Percentiles rank a stretch among this genome's conserved stretches.
Evolutionary conservation across 2,329 filamentous ascomycete species (phyloP).

Genomic region (Byssothecium circinans): DNA sequence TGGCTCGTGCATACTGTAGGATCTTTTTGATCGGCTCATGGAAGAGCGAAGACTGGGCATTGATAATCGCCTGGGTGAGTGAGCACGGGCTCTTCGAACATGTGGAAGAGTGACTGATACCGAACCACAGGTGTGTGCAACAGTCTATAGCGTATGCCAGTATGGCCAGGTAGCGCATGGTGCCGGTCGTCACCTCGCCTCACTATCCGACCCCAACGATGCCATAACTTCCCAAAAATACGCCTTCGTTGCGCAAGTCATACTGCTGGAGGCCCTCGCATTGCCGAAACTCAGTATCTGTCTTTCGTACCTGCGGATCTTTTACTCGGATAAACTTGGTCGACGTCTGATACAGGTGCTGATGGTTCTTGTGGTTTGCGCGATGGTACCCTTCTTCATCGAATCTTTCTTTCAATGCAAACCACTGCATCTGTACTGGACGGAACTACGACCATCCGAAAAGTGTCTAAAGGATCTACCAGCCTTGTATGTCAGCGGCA

Average conservation of each 20-base stretch:
- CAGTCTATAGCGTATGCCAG: slow-evolving; percentile 21
- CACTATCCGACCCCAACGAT: slow-evolving; percentile 3
- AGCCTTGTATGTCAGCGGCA: slow-evolving; percentile 17
- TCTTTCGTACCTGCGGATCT: slow-evolving; percentile 24
- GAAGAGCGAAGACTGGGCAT: slow-evolving; percentile 21
- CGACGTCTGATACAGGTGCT: slow-evolving; percentile 19
- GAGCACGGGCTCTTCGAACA: neutral
- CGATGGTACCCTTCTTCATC: slow-evolving; percentile 18
- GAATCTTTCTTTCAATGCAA: slow-evolving; percentile 19
- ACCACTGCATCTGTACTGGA: slow-evolving; percentile 25
- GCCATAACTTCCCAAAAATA: slow-evolving; percentile 19
- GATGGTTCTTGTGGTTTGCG: slow-evolving; percentile 12
- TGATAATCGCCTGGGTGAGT: slow-evolving; percentile 20
- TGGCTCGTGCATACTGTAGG: slow-evolving; percentile 21
- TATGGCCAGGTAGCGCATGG: slow-evolving; percentile 24
- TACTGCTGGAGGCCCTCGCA: slow-evolving; percentile 18
- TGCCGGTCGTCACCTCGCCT: slow-evolving; percentile 17
- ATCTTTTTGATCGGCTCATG: slow-evolving; percentile 13
- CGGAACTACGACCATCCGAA: slow-evolving; percentile 15
- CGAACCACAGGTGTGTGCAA: slow-evolving; percentile 14
- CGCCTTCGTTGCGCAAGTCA: slow-evolving; percentile 20
- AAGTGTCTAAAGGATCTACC: slow-evolving; percentile 17
- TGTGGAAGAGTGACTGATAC: neutral
- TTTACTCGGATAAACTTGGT: slow-evolving; percentile 16
- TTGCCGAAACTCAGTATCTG: slow-evolving; percentile 28